phyloP scores from a whole-genome alignment of 1,139 yeast species.

The Suhomyces maxii region DNA sequence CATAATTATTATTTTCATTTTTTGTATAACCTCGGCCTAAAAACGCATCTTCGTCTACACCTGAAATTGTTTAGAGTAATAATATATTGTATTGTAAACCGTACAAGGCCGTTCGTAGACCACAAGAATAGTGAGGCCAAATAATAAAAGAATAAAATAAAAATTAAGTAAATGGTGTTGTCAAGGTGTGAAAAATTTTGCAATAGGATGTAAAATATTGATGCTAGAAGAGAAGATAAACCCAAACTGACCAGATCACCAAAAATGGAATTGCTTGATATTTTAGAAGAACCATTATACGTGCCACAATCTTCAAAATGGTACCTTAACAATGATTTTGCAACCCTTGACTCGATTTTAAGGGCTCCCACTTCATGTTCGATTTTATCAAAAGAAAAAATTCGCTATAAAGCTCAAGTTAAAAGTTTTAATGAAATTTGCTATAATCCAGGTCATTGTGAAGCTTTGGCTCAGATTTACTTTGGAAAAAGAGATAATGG shows the following conservation, averaged over 20 bases:
- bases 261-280: not conserved
- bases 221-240: not conserved
- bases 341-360: constrained; percentile 17
- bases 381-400: constrained; percentile 43
- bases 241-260: not conserved
- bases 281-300: constrained; percentile 21
- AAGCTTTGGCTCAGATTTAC: constrained; percentile 30
- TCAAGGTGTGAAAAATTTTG: too few species aligned
- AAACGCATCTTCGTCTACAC: too few species aligned
- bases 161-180: too few species aligned
- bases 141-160: too few species aligned
- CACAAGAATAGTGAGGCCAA: not conserved
- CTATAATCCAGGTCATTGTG: constrained; percentile 46
- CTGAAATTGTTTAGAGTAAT: not conserved
- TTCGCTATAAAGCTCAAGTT: constrained; percentile 32
- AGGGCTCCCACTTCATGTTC: constrained; percentile 30
- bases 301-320: not conserved
- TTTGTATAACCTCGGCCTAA: not conserved
- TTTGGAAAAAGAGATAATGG: constrained; percentile 20
- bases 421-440: constrained; percentile 57
- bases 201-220: too few species aligned
- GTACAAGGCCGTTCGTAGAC: not conserved
- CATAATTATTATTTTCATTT: not conserved
- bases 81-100: not conserved
- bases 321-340: constrained; percentile 7